Base-by-base conservation (phyloP, 306 rosid species). In the Prunus dulcis region DNA sequence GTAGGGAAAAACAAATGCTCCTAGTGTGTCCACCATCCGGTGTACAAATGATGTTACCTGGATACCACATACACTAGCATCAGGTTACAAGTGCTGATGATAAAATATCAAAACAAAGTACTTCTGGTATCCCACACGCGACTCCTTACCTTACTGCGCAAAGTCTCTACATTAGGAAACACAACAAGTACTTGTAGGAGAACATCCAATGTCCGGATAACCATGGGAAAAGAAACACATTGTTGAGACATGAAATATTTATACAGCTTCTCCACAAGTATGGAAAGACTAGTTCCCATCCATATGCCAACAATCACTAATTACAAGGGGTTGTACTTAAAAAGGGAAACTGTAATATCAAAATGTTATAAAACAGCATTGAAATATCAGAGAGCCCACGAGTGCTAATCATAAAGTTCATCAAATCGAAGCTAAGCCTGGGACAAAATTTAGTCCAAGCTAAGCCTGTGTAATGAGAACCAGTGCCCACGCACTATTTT, bases 11-110 rank as follows among this genome's bases (percentile, higher is more conserved):
- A 95, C 97, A 76, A 91, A 90, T 77, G 88, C 78, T 46, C 99
- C 99, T 45, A 95, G 82, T 47, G 96, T 92, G 19, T 92, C 99
- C 73, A 95, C 97, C 99, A 95, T 95, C 46, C 99, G 97, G 74
- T 95, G 99, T 83, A 95, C 84, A 84, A 92, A 95, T 64, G 99
- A 95, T 2, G 92, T 93, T 55, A 95, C 97, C 99, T 92, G 71
- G 78, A 83, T 67, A 63, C 73, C 76, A 74, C 15, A 56, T 25
- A 67, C 13, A 63, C 25, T 57, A 72, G 60, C 64, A 75, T 86
- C 61, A 80, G 77, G 62, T 74, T 41, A 82, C 67, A 70, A 67
- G 34, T 61, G 53, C 73, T 71, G 62, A 60, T 41, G 50, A 75
- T 66, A 64, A 64, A 41, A 49, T 60, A 72, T 60, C 65, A 62